Conservation (phyloP, 1,139 yeast species). For the Taphrina flavorubra region DNA sequence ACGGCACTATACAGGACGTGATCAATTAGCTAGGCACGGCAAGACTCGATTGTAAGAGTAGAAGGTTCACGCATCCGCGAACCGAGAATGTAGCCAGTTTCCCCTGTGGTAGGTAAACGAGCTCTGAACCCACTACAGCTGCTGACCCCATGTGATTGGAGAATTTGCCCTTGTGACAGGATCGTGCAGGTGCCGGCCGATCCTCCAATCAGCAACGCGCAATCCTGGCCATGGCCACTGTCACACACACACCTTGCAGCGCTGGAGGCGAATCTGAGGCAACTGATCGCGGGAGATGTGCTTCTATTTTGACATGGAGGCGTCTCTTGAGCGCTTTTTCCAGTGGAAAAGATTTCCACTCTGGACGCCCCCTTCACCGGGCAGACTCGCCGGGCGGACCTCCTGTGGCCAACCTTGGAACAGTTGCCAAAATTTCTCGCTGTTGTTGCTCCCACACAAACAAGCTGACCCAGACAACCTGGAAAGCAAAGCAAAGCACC, state of each 20-base stretch:
- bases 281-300: background rate
- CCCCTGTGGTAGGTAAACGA: too few relatives aligned
- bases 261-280: background rate
- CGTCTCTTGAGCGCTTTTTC: too few relatives aligned
- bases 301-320: conserved; percentile 8
- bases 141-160: background rate
- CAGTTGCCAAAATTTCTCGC: background rate
- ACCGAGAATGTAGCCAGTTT: too few relatives aligned
- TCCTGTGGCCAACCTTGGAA: background rate
- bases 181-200: background rate
- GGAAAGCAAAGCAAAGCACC: background rate
- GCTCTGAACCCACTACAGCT: background rate
- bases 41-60: too few relatives aligned
- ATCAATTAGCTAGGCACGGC: too few relatives aligned
- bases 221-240: too few relatives aligned
- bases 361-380: background rate
- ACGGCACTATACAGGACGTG: too few relatives aligned
- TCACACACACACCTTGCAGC: too few relatives aligned
- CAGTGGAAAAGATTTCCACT: too few relatives aligned
- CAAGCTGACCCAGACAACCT: too few relatives aligned
- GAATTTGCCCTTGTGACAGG: background rate
- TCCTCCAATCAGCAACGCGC: background rate
- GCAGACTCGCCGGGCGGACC: too few relatives aligned
- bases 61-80: too few relatives aligned
- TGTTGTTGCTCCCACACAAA: background rate